A percentile compares a stretch with the other conserved stretches of the same genome.
Evolutionary conservation across 75 land plant genomes (phyloP).

Genomic region (Selaginella moellendorffii): DNA sequence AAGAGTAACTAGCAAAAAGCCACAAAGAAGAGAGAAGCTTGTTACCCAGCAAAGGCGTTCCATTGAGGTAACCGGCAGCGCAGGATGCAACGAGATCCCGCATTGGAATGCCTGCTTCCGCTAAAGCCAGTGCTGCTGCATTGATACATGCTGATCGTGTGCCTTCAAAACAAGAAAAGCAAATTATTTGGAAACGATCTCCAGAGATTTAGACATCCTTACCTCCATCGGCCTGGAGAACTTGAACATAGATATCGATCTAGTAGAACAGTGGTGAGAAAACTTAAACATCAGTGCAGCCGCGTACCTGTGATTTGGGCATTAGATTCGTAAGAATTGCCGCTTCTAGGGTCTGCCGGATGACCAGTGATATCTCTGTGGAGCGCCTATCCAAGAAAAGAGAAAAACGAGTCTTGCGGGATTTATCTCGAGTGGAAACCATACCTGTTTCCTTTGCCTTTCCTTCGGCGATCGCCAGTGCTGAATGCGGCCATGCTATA

Average conservation of each 20-base stretch:
- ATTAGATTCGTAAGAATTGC: conserved; percentile 77
- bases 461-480: conserved; percentile 71
- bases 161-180: conserved; percentile 28
- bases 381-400: conserved; percentile 43
- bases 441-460: conserved; percentile 93
- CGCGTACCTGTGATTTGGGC: conserved; percentile 73
- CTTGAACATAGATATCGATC: conserved; percentile 96
- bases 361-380: conserved; percentile 88
- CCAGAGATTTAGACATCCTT: too few relatives aligned
- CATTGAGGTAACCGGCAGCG: conserved; percentile 89
- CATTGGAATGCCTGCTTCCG: conserved; percentile 99
- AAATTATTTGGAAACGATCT: not conserved
- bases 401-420: not conserved
- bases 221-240: conserved; percentile 99
- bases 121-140: conserved; percentile 91
- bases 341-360: conserved; percentile 94
- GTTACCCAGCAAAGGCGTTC: conserved; percentile 73
- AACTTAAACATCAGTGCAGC: not conserved
- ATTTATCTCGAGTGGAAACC: too few relatives aligned
- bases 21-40: not conserved
- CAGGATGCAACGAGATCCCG: conserved; percentile 90
- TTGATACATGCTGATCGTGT: conserved; percentile 95
- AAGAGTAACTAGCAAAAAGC: not conserved
- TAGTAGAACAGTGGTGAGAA: conserved; percentile 34
- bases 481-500: conserved; percentile 98